Base-by-base conservation (phyloP, 495 filamentous ascomycete species). In the Cercophora sp. region DNA sequence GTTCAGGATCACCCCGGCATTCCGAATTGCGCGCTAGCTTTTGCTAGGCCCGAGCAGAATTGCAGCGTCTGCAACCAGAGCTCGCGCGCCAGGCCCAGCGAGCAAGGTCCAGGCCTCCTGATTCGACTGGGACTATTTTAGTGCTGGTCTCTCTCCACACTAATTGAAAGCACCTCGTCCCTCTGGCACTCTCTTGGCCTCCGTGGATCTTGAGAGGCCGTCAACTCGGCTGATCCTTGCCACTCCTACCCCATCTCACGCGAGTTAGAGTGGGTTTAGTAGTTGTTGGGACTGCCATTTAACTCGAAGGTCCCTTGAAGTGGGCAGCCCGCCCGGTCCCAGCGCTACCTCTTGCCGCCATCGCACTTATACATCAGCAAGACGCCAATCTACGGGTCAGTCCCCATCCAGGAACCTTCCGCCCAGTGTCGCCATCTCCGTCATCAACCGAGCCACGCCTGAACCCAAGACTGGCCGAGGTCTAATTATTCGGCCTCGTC, bases 401-500 rank as follows among this genome's bases (percentile, higher is more conserved):
- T n/a, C n/a, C n/a, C n/a, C n/a, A n/a, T n/a, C n/a, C n/a, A n/a
- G n/a, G n/a, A n/a, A n/a, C n/a, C n/a, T n/a, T n/a, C n/a, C n/a
- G n/a, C n/a, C n/a, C n/a, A n/a, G n/a, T n/a, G n/a, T n/a, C n/a
- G n/a, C n/a, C n/a, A n/a, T n/a, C 56, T 61, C 63, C 63, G 61
- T 62, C 58, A 52, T 51, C 55, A 56, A 53, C 50, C 62, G 60
- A 53, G 51, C 58, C 26, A 61, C 51, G 56, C 47, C 51, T 63
- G 52, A 55, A 49, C 36, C 50, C 29, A 41, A 56, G 39, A 32
- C 55, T 68, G 55, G 61, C 48, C 55, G 59, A 46, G 48, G 60
- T 59, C 65, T 60, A 61, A 58, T 36, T 55, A 62, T 45, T 60
- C 62, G 62, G 57, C 57, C n/a, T n/a, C n/a, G n/a, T n/a, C 57